Percentiles rank a stretch among this genome's conserved stretches.
Conservation (phyloP, 129 eudicot genomes). For the Centella asiatica region DNA sequence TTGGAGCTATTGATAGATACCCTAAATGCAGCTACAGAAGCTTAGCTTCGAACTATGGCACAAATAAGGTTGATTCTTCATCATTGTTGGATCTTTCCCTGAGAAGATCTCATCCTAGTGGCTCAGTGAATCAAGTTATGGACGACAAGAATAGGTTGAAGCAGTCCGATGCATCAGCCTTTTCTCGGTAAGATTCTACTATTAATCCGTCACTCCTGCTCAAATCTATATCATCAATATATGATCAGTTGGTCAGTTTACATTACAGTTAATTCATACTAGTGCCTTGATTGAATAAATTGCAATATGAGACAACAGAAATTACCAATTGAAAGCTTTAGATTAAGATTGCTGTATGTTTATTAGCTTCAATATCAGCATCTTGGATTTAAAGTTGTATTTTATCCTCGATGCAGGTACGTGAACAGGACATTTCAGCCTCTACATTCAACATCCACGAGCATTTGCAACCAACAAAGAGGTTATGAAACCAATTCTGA, state of each 20-base stretch:
- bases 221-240: background rate
- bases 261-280: too few relatives aligned
- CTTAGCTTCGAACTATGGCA: constrained; percentile 25
- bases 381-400: background rate
- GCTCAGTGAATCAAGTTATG: constrained; percentile 52
- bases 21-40: constrained; percentile 40
- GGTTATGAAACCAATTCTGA: constrained; percentile 40
- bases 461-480: constrained; percentile 48
- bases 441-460: constrained; percentile 11
- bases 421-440: constrained; percentile 32
- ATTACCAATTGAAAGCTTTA: too few relatives aligned
- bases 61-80: constrained; percentile 44
- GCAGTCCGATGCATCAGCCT: constrained; percentile 81
- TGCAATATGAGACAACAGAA: too few relatives aligned
- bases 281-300: too few relatives aligned
- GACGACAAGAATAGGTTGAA: constrained; percentile 48
- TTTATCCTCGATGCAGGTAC: constrained; percentile 44
- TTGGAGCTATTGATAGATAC: constrained; percentile 64
- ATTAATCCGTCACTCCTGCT: background rate
- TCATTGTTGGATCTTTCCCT: constrained; percentile 70
- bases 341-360: background rate
- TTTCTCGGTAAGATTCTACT: constrained; percentile 53
- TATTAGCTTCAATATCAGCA: background rate
- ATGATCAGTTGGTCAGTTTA: background rate
- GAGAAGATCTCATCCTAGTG: constrained; percentile 55